Conservation (phyloP, 2,329 filamentous ascomycete species). For the Neopestalotiopsis rosae region DNA sequence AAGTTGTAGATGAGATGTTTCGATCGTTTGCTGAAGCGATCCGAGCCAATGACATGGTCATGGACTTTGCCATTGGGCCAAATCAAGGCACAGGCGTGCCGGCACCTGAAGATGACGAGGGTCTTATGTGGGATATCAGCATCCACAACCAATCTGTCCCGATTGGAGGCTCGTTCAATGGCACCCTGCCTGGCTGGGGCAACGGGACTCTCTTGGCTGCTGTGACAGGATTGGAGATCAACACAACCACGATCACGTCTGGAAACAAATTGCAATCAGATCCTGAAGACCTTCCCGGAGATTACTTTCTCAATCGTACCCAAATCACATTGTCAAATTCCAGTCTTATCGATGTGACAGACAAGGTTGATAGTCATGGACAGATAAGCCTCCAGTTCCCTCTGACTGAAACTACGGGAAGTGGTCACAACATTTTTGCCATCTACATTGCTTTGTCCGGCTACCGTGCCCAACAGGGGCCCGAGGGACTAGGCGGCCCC, state of each 20-base stretch:
- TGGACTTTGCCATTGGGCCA: conserved; percentile 1
- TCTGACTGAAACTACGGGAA: background rate
- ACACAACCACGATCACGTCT: background rate
- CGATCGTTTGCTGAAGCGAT: background rate
- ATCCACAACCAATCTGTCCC: background rate
- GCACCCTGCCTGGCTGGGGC: background rate
- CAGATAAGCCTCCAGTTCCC: background rate
- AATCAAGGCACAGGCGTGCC: conserved; percentile 1
- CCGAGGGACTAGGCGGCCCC: background rate
- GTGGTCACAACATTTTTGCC: background rate
- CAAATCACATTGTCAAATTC: background rate
- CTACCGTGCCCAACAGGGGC: background rate
- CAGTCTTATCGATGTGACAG: background rate
- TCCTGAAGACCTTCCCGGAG: background rate
- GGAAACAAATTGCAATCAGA: background rate
- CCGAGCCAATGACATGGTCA: background rate
- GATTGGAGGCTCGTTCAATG: background rate
- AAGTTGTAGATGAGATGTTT: background rate
- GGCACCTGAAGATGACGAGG: background rate
- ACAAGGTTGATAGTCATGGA: background rate
- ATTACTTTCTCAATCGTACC: background rate
- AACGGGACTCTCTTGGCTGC: background rate
- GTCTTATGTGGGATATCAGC: background rate
- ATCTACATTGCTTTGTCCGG: background rate
- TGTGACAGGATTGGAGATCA: background rate